Evolutionary conservation across 1,139 yeast species (phyloP), one percentile per base, ranked within the genome.

Genomic region (Sugiyamaella pinicola): DNA sequence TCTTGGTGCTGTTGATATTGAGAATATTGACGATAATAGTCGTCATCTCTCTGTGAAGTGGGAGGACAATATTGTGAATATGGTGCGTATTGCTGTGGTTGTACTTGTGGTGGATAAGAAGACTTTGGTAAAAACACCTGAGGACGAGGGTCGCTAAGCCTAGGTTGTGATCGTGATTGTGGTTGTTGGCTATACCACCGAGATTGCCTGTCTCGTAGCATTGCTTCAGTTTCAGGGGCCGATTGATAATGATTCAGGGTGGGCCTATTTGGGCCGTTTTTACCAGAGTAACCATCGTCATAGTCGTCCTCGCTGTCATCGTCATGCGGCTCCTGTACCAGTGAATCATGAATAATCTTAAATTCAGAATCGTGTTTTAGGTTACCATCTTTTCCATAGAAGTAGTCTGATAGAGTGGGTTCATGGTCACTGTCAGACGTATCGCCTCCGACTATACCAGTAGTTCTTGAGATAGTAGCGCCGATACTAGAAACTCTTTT

Each of bases 351-450:
- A 42, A 61, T 62, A 42, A 63, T 51, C 35, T 56, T 54, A 24
- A 63, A 55, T 37, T 60, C 60, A 4, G 65, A 61, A 47, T 64
- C 67, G 37, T 59, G 53, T 31, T 57, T 58, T 42, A 57, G 38
- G 40, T 51, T 49, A 10, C 61, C 62, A 26, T 62, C 64, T 13
- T 51, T 60, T 12, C 53, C 61, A 33, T 58, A 41, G 34, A 29
- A 58, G 28, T 54, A 53, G 24, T 58, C 51, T 19, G 42, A 53
- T 17, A 18, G 24, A 15, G 35, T 41, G 5, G 38, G 45, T 18
- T 46, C 57, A 17, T 43, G 46, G 13, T 60, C 62, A 44, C 50
- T 49, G 29, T 56, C 63, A 22, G 57, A 51, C 33, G 40, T 50
- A 13, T 44, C 53, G 12, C 53, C 62, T 21, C 53, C 63, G 10